Evolutionary conservation across 73 alveolate genomes (phyloP).

Genomic region (Paramecium bursaria): DNA sequence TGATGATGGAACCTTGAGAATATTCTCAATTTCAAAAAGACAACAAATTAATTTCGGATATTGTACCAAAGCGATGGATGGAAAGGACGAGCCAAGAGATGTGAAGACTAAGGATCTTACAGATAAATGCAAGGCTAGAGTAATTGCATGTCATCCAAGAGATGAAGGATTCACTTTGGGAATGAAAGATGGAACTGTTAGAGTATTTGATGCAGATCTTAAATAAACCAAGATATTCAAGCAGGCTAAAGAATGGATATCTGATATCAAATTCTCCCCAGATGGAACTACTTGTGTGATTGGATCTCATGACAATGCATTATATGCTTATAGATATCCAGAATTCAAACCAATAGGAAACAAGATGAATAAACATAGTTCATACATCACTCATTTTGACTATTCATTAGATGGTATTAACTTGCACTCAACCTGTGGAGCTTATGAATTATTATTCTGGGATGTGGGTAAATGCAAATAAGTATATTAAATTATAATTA

Average conservation of each 20-base stretch:
- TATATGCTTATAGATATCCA: conserved; percentile 81
- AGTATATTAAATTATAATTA: conserved; percentile 33
- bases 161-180: conserved; percentile 93
- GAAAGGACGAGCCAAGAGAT: conserved; percentile 68
- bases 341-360: conserved; percentile 74
- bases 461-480: conserved; percentile 76
- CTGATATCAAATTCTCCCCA: conserved; percentile 97
- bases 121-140: conserved; percentile 79
- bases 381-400: conserved; percentile 91
- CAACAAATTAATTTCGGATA: conserved; percentile 57
- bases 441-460: conserved; percentile 94
- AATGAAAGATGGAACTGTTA: conserved; percentile 95
- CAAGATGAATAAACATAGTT: conserved; percentile 75
- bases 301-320: conserved; percentile 91
- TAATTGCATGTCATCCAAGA: conserved; percentile 87
- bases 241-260: conserved; percentile 75
- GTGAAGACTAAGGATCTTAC: conserved; percentile 73
- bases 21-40: conserved; percentile 74
- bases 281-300: conserved; percentile 91
- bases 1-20: conserved; percentile 88
- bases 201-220: conserved; percentile 81
- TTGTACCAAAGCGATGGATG: conserved; percentile 70
- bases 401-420: conserved; percentile 84
- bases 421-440: conserved; percentile 93
- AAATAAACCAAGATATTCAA: conserved; percentile 67